Evolutionary conservation across 2,329 filamentous ascomycete species (phyloP), one percentile per base, ranked within the genome.

Genomic region (Paraphaeosphaeria minitans): DNA sequence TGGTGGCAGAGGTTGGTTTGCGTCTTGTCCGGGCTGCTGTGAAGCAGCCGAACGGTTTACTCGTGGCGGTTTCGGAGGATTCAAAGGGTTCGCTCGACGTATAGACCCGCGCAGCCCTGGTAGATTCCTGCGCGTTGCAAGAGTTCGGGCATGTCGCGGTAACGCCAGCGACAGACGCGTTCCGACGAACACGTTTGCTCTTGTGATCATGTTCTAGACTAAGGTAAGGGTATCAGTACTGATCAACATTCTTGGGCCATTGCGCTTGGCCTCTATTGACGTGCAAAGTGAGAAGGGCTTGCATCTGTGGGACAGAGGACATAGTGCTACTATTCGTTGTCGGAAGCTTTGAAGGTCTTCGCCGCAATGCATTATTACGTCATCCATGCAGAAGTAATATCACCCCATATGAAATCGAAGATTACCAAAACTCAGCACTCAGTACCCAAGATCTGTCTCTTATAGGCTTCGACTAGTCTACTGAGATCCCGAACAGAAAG

Each of bases 131-230:
- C 62, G 69, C 19, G 66, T 69, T 46, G 65, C 62, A 31, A 73
- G 63, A n/a, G 66, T 60, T 41, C 66, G 67, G 45, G 68, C 37
- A 33, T 55, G 52, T 57, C 69, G 70, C 29, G 74, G 68, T 45
- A 73, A 62, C 48, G 69, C 61, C 22, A 72, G 45, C 21, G 67
- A 70, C 69, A 70, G 70, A 46, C 72, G 66, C 39, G 69, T 61
- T 55, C 58, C 53, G 22, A 63, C 60, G 29, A 73, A 57, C 73
- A 75, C 75, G 9, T 55, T 67, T 42, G 12, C 42, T 33, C 12
- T 56, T n/a, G n/a, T 41, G 27, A n/a, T 8, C 31, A 16, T n/a
- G 16, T 16, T 24, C 41, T 54, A 31, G 5, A 8, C 19, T 13
- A 4, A 35, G 42, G 46, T 12, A 35, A 54, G n/a, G 3, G 16